Evolutionary conservation across 2,329 filamentous ascomycete species (phyloP).

Genomic region (Verticillium albo-atrum): DNA sequence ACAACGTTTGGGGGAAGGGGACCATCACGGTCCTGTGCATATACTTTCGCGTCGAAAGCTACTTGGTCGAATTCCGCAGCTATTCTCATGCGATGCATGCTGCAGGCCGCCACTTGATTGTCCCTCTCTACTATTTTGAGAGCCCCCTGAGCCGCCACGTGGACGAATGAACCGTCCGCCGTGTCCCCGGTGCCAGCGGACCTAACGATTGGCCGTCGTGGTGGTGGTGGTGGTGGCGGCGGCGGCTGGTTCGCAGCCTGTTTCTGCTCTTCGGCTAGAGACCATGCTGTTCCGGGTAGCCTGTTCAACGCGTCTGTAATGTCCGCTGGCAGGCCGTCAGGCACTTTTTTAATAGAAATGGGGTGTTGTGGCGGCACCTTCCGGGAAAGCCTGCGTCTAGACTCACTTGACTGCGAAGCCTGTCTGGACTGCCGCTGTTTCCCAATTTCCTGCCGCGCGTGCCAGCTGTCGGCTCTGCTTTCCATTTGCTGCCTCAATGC

Average conservation of each 20-base stretch:
- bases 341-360: neutral
- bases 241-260: neutral
- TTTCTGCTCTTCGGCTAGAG: neutral
- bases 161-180: neutral
- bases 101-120: neutral
- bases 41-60: constrained; percentile 13
- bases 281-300: neutral
- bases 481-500: neutral
- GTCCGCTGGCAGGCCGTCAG: neutral
- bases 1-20: constrained; percentile 7
- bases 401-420: neutral
- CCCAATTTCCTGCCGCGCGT: neutral
- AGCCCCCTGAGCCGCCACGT: neutral
- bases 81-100: constrained; percentile 4
- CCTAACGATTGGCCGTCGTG: neutral
- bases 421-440: neutral
- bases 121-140: neutral
- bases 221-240: neutral
- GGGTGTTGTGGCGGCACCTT: neutral
- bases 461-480: neutral
- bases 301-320: neutral
- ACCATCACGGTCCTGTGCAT: constrained; percentile 8
- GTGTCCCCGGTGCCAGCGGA: neutral
- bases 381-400: neutral
- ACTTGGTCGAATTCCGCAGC: constrained; percentile 8